phyloP scores from a whole-genome alignment of 148 eudicot species.

The Limonium bicolor region DNA sequence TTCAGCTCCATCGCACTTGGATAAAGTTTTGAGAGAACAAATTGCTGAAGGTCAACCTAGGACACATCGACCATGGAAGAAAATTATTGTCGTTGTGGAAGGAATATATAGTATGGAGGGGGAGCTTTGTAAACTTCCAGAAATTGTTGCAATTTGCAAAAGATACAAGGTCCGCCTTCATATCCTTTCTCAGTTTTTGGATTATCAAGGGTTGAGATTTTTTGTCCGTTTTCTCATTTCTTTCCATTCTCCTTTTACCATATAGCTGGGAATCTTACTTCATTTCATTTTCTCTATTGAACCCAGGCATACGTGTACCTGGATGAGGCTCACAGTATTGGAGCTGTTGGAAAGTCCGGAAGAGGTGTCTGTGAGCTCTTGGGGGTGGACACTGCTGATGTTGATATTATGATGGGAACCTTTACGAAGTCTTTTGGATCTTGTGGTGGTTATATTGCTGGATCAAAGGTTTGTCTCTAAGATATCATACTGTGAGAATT shows the following conservation, averaged over 20 bases:
- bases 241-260: neutral
- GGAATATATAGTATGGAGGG: conserved; percentile 99
- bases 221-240: neutral
- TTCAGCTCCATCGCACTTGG: conserved; percentile 77
- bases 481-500: too few relatives aligned
- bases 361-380: conserved; percentile 88
- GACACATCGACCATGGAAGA: conserved; percentile 98
- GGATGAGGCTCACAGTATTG: conserved; percentile 98
- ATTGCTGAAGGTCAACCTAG: conserved; percentile 95
- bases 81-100: conserved; percentile 86
- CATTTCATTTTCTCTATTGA: neutral
- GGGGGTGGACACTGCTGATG: conserved; percentile 88
- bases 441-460: conserved; percentile 92
- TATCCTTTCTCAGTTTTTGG: neutral
- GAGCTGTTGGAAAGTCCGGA: conserved; percentile 85
- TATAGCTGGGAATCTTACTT: neutral
- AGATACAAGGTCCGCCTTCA: conserved; percentile 62
- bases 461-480: conserved; percentile 55
- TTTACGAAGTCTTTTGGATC: conserved; percentile 94
- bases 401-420: conserved; percentile 97
- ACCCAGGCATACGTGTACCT: conserved; percentile 65
- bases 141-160: conserved; percentile 84
- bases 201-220: neutral
- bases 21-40: conserved; percentile 71
- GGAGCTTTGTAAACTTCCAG: conserved; percentile 89